Evolutionary conservation across 2,329 filamentous ascomycete genomes (phyloP).

Genomic region (Cordyceps tenuipes): DNA sequence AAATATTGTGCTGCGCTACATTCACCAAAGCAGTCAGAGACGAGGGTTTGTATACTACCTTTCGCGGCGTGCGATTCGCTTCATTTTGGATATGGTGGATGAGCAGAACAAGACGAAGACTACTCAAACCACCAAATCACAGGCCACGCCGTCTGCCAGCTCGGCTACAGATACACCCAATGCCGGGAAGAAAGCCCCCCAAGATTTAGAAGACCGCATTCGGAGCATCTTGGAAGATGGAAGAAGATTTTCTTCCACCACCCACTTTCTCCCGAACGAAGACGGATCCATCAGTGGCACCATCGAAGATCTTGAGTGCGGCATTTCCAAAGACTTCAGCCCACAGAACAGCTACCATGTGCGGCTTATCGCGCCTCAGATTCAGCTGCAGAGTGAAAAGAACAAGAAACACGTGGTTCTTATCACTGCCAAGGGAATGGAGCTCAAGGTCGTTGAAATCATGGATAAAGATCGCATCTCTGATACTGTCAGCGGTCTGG

Average conservation of each 20-base stretch:
- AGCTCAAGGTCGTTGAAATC: conserved; percentile 92
- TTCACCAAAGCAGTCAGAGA: conserved; percentile 92
- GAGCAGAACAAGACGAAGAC: conserved; percentile 72
- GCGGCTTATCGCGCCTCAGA: conserved; percentile 90
- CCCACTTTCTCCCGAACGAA: conserved; percentile 24
- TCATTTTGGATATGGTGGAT: conserved; percentile 94
- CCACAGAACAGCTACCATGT: conserved; percentile 92
- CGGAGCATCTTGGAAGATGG: conserved; percentile 78
- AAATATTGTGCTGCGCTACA: conserved; percentile 94
- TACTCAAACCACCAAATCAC: conserved; percentile 22
- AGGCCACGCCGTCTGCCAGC: conserved; percentile 21
- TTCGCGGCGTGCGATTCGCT: conserved; percentile 90
- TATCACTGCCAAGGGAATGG: conserved; percentile 96
- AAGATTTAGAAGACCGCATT: conserved; percentile 74
- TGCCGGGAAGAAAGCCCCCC: conserved; percentile 49
- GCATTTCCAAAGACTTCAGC: conserved; percentile 80
- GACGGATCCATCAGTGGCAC: conserved; percentile 30
- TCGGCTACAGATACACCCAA: conserved; percentile 30
- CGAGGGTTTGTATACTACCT: conserved; percentile 97
- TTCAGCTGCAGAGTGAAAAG: conserved; percentile 97
- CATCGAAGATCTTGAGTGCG: conserved; percentile 58
- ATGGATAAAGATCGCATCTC: conserved; percentile 93
- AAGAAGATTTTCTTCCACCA: conserved; percentile 58
- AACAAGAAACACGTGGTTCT: conserved; percentile 94
- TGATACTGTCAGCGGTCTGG: conserved; percentile 88